Percentiles rank a stretch among this genome's conserved stretches.
These are phyloP conservation scores for Scenedesmus sp. DNA, from an alignment of 163 green algal genomes.

Conservation along the genomic window DNA sequence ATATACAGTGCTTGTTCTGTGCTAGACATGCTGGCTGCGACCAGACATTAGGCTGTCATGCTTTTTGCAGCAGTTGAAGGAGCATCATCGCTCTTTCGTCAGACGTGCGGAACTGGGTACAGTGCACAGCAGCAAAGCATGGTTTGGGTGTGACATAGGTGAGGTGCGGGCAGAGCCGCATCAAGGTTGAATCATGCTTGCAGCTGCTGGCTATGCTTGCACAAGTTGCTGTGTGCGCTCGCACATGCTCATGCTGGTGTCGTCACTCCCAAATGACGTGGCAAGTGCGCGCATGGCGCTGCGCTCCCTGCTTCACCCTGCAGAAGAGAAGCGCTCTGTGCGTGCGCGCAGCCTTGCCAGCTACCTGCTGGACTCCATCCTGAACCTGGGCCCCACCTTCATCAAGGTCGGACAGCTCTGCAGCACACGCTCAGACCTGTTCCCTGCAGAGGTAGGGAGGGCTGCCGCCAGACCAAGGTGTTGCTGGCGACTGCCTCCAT, in stretches of 20 bases:
- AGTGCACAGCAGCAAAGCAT: too few relatives aligned
- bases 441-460: constrained; percentile 69
- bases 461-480: too few relatives aligned
- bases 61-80: too few relatives aligned
- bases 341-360: constrained; percentile 70
- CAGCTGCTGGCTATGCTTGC: neutral
- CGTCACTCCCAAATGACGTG: neutral
- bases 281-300: neutral
- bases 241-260: too few relatives aligned
- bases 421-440: constrained; percentile 86
- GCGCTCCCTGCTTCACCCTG: too few relatives aligned
- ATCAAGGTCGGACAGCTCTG: constrained; percentile 86
- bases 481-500: neutral
- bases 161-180: neutral
- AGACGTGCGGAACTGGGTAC: too few relatives aligned
- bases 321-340: constrained; percentile 75
- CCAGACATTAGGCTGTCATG: too few relatives aligned
- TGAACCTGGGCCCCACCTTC: constrained; percentile 89
- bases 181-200: neutral
- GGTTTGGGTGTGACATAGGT: too few relatives aligned
- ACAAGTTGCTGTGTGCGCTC: too few relatives aligned
- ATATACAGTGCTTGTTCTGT: too few relatives aligned
- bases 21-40: too few relatives aligned
- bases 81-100: too few relatives aligned
- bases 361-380: constrained; percentile 85